Base-by-base conservation (phyloP, 306 rosid genomes). In the Cicer chorassanicum region DNA sequence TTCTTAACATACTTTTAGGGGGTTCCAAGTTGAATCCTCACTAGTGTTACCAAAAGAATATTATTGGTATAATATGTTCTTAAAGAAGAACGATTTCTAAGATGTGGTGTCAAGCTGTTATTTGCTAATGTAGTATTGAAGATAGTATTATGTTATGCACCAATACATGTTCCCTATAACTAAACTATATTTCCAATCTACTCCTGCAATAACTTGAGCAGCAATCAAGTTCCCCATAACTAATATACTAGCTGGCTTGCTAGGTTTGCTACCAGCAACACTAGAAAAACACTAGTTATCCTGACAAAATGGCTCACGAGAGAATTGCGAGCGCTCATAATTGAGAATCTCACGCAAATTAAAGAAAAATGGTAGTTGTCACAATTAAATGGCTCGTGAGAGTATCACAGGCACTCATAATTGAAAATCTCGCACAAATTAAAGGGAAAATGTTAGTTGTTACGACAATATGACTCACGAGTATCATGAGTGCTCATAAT, bases 221-320 rank as follows among this genome's bases (percentile, higher is more conserved):
- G 65, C 43, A 60, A 68, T 48, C 12, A 45, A 24, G 57, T 21
- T 45, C 42, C 21, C 57, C 39, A 13, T 67, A 46, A 21, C 72
- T 48, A 11, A 46, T 67, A 46, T 24, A 38, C 7, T 39, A 41
- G 29, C 19, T 21, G 72, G 72, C 24, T 21, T 24, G 12, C 57
- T 45, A 0, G 18, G 10, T 46, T 67, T 46, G 8, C 65, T 70
- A 12, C 16, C 13, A 62, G 36, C 36, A 29, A 29, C 36, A 29
- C 36, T 3, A 29, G 5, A 29, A 29, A 29, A 29, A 29, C 36
- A 29, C 36, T 29, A 29, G 36, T 29, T 29, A 4, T 29, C 36
- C 5, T 0, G 1, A 4, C 36, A 29, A 29, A 29, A 29, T 29
- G 36, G 36, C 36, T 29, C 36, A 29, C 4, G 36, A 29, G 36